These are phyloP conservation scores for Rhododendron vialii DNA, from an alignment of 148 eudicot genomes.

Conservation along the genomic window DNA sequence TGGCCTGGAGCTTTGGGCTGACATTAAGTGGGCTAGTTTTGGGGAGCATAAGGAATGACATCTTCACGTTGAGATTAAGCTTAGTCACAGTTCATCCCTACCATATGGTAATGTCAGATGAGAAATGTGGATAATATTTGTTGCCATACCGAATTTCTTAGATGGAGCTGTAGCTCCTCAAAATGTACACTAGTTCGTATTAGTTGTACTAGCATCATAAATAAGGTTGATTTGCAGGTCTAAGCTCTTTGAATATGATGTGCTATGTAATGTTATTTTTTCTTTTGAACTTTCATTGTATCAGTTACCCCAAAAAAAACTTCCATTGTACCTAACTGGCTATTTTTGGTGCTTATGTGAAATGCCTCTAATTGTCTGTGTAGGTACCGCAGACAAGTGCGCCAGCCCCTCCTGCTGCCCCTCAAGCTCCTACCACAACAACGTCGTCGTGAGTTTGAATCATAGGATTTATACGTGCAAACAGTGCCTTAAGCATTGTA, in stretches of 20 bases:
- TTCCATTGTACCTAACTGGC: neutral
- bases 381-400: slow-evolving; percentile 40
- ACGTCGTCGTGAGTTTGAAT: slow-evolving; percentile 38
- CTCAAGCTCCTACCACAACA: slow-evolving; percentile 31
- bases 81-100: neutral
- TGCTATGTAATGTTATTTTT: neutral
- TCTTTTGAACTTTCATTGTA: neutral
- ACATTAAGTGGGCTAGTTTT: neutral
- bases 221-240: neutral
- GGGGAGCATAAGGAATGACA: neutral
- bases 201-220: neutral
- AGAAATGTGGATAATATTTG: neutral
- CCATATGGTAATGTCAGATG: neutral
- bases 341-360: neutral
- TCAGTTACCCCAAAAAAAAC: too few species aligned
- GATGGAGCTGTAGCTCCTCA: neutral
- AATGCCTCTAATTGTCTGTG: slow-evolving; percentile 12
- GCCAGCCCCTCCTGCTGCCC: slow-evolving; percentile 26
- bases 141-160: neutral
- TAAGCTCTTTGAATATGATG: neutral
- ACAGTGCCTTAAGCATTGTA: neutral
- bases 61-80: neutral
- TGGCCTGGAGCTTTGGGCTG: neutral
- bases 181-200: neutral
- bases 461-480: neutral